These are phyloP conservation scores for Talaromyces ruber DNA, from an alignment of 495 filamentous ascomycete species.

Conservation along the genomic window DNA sequence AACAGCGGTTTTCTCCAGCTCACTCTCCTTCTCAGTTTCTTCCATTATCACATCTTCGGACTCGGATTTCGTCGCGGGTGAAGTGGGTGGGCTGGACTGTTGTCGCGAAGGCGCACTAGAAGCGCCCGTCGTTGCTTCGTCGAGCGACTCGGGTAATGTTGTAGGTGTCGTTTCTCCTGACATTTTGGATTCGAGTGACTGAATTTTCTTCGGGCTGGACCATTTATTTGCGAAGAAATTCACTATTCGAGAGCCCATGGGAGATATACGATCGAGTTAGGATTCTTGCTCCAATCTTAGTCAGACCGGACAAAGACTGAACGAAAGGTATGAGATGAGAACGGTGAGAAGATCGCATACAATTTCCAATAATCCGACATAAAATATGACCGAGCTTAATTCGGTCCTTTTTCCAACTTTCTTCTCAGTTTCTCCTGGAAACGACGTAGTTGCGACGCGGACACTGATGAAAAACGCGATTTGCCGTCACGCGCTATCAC, in stretches of 20 bases:
- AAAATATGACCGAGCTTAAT: neutral
- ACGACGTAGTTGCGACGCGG: neutral
- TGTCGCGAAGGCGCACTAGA: constrained; percentile 9
- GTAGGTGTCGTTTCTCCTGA: constrained; percentile 28
- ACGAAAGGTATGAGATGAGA: too few relatives aligned
- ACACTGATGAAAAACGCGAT: neutral
- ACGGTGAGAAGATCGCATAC: neutral
- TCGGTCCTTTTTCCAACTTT: neutral
- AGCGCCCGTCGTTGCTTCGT: neutral
- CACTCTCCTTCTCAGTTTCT: constrained; percentile 2
- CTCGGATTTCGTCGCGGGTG: constrained; percentile 22
- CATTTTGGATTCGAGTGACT: constrained; percentile 10
- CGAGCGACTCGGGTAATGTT: constrained; percentile 21
- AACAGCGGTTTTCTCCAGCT: neutral
- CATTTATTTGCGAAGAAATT: neutral
- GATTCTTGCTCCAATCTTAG: neutral
- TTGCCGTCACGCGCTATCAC: neutral
- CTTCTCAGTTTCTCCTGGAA: neutral
- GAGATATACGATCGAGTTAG: neutral
- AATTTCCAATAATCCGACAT: neutral
- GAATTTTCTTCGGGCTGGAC: neutral
- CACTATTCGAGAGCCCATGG: neutral
- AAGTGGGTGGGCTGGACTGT: constrained; percentile 37
- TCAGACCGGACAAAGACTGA: neutral
- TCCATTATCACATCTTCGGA: constrained; percentile 13